Base-by-base conservation (phyloP, 257 asterid species). In the Misopates orontium region DNA sequence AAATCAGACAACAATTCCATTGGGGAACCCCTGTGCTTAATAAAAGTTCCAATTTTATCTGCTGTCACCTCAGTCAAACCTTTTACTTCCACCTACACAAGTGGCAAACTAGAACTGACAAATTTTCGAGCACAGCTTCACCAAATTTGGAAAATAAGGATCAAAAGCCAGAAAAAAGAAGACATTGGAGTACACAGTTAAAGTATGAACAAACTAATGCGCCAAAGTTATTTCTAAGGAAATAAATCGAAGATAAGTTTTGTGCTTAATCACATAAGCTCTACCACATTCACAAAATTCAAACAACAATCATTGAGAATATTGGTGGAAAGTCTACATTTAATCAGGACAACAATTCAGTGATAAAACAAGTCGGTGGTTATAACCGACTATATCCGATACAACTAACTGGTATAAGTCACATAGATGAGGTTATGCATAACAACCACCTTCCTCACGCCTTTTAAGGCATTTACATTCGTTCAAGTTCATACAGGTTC, bases 11-110 rank as follows among this genome's bases (percentile, higher is more conserved):
- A 62, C 71, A 94, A 77, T 64, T 88, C 95, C 83, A 94, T 42
- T 14, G 97, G 99, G 11, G 92, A 71, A 53, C 99, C 99, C 74
- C 85, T 85, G 56, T 78, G 83, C 71, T 85, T 85, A 74, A 94
- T 96, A 73, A 79, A 85, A 48, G 92, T 75, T 69, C 96, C 96
- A 72, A 94, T 88, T 74, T 83, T 82, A 59, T 90, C 84, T 0
- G 97, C 95, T 5, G 78, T 72, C 77, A 82, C 97, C 79, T 74
- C 86, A 20, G 87, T 76, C 70, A 94, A 80, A 60, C 99, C 99
- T 80, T 94, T 94, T 78, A 90, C 96, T 75, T 79, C 85, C 63
- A 90, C 97, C 99, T 93, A 62, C 23, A 66, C 41, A 54, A 39
- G 54, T 22, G 45, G 71, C 54, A 79, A 10, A 57, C 56, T 9